Base-by-base conservation (phyloP, 1,139 yeast genomes). In the Saccharomyces hybrid region DNA sequence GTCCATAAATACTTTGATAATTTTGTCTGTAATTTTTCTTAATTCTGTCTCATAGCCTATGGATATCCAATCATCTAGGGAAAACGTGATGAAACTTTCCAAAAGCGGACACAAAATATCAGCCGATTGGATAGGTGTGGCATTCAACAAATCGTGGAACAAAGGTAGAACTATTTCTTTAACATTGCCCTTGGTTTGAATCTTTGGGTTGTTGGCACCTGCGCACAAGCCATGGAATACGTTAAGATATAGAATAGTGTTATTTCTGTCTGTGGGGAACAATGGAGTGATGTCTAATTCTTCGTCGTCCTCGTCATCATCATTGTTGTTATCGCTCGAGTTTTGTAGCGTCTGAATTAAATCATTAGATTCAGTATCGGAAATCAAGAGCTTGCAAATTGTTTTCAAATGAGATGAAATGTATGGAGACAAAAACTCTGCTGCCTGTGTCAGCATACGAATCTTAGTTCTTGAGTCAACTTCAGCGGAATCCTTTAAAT, bases 21-120 rank as follows among this genome's bases (percentile, higher is more conserved):
- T 55, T 32, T 57, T 57, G 5, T 58, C 58, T 11, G 59, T 55
- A 11, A 65, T 58, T 8, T 56, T 58, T 7, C 50, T 49, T 26
- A 68, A 49, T 25, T 53, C 58, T 26, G 60, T 59, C 49, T 66
- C 69, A 49, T 52, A 54, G 3, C 67, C 68, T 25, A 59, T 53
- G 26, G 63, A 60, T 26, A 64, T 61, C 72, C 72, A 68, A 38
- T 66, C 70, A 44, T 67, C 70, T 51, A 58, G 60, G 1, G 57
- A 48, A 51, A 67, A 67, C 38, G 67, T 51, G 28, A 58, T 59
- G 38, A 65, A 60, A 9, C 67, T 62, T 13, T 61, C 57, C 25
- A 65, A 53, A 9, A 66, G 52, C 11, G 67, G 64, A 3, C 56
- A 52, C 14, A 65, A 55, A 28, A 66, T 59, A 46, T 57, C 62